Percentiles rank a stretch among this genome's conserved stretches.
Evolutionary conservation across 805 yeast species (phyloP).

Genomic region (Hanseniaspora singularis): DNA sequence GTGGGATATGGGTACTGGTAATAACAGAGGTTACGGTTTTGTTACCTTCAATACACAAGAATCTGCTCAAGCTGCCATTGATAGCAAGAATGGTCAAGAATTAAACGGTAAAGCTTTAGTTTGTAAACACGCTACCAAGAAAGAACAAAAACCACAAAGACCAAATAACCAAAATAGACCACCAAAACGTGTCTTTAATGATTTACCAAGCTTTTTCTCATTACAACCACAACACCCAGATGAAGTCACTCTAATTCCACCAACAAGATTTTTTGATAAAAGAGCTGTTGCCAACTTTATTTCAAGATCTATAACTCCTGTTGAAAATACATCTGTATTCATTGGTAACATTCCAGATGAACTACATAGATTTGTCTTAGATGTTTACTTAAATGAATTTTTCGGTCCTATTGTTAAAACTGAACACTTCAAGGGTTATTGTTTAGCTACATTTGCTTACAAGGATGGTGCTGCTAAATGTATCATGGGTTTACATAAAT

Average conservation of each 20-base stretch:
- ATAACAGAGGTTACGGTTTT: constrained; percentile 87
- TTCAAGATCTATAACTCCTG: constrained; percentile 58
- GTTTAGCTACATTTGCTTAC: constrained; percentile 74
- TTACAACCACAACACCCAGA: constrained; percentile 16
- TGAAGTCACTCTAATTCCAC: constrained; percentile 21
- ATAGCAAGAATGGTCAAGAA: constrained; percentile 59
- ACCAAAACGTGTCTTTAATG: constrained; percentile 19
- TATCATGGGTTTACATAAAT: constrained; percentile 63
- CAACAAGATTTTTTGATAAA: constrained; percentile 32
- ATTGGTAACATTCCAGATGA: constrained; percentile 69
- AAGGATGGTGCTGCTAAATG: constrained; percentile 86
- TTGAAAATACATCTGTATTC: constrained; percentile 57
- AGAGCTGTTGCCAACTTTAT: constrained; percentile 58
- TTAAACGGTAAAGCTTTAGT: constrained; percentile 67
- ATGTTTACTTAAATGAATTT: constrained; percentile 13
- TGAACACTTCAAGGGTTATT: constrained; percentile 44
- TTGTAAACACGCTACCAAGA: constrained; percentile 78
- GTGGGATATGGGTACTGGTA: constrained; percentile 95
- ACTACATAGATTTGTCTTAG: constrained; percentile 21
- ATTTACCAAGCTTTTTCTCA: constrained; percentile 15
- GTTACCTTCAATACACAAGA: constrained; percentile 55
- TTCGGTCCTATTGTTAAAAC: constrained; percentile 15
- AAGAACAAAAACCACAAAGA: constrained; percentile 25
- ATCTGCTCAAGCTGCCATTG: constrained; percentile 66
- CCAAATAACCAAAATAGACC: constrained; percentile 21